Evolutionary conservation across 2,329 filamentous ascomycete genomes (phyloP), one percentile per base, ranked within the genome.

Genomic region (Escovopsis sp.): DNA sequence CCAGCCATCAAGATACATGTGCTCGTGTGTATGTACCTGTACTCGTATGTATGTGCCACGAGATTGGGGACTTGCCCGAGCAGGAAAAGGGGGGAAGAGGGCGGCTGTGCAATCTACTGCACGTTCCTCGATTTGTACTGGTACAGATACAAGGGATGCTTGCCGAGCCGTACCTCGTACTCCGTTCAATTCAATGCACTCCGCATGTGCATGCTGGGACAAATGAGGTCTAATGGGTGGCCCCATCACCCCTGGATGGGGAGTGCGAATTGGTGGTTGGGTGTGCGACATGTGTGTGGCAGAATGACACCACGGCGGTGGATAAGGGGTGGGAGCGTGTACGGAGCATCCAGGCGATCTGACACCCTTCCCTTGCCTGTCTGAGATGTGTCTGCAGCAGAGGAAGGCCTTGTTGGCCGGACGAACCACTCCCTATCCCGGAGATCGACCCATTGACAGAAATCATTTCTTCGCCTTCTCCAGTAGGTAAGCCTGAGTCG

Each of bases 311-410:
- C 35, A 37, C 35, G 24, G 14, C 15, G 35, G 15, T 27, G 27
- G 31, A 15, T 33, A 33, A 20, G 20, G 20, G 20, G 20, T 4
- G 4, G 20, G 20, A 20, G 3, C 20, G 4, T 6, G 20, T 4
- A 20, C 20, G 29, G 13, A 34, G 25, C 24, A 47, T 47, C 43
- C 39, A 30, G 43, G 40, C 34, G 44, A 47, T 47, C 45, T 47
- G 38, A 47, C 43, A 45, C 45, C 37, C 24, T 39, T 34, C 35
- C 45, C 43, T 42, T 45, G 40, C 36, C 40, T 47, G 45, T 45
- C 45, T 47, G 40, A 47, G 45, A 32, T 32, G 15, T 32, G 14
- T 15, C 37, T 39, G 25, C 25, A 29, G 25, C 14, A 33, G 7
- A 5, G 31, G 31, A 13, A 11, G 8, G 11, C 11, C 31, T 33